phyloP scores from a whole-genome alignment of 192 early-diverging fungal species.

The Pilobolus umbonatus region DNA sequence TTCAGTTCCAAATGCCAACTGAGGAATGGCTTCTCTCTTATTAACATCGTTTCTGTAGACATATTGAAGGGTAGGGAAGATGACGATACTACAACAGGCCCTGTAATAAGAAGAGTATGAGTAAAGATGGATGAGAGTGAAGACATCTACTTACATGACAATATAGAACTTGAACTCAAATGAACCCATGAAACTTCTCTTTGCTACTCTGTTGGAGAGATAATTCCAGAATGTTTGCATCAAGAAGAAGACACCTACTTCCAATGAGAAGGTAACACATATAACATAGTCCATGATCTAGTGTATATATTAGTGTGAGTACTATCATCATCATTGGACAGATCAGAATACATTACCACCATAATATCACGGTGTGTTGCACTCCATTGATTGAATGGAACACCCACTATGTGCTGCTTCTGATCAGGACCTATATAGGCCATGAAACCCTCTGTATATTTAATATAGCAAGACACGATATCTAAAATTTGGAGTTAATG shows the following conservation, averaged over 20 bases:
- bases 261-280: slow-evolving; percentile 22
- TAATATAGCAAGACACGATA: slow-evolving; percentile 24
- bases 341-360: slow-evolving; percentile 6
- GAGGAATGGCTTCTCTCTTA: slow-evolving; percentile 23
- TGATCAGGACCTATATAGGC: not conserved
- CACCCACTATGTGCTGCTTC: slow-evolving; percentile 19
- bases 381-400: slow-evolving; percentile 20
- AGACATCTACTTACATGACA: slow-evolving; percentile 14
- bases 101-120: slow-evolving; percentile 8
- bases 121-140: not conserved
- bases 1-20: slow-evolving; percentile 25
- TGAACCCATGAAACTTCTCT: slow-evolving; percentile 27
- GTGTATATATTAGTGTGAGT: not conserved
- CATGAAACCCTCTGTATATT: slow-evolving; percentile 27
- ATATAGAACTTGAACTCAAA: slow-evolving; percentile 30
- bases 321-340: not conserved
- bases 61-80: slow-evolving; percentile 28
- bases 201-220: slow-evolving; percentile 25
- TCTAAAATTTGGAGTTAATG: slow-evolving; percentile 5
- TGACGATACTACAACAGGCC: slow-evolving; percentile 16
- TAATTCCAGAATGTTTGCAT: slow-evolving; percentile 39
- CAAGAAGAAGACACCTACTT: slow-evolving; percentile 25
- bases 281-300: slow-evolving; percentile 25
- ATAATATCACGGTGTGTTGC: slow-evolving; percentile 15
- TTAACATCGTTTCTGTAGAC: slow-evolving; percentile 12